Conservation (phyloP, 805 yeast species). For the Starmerella apis region DNA sequence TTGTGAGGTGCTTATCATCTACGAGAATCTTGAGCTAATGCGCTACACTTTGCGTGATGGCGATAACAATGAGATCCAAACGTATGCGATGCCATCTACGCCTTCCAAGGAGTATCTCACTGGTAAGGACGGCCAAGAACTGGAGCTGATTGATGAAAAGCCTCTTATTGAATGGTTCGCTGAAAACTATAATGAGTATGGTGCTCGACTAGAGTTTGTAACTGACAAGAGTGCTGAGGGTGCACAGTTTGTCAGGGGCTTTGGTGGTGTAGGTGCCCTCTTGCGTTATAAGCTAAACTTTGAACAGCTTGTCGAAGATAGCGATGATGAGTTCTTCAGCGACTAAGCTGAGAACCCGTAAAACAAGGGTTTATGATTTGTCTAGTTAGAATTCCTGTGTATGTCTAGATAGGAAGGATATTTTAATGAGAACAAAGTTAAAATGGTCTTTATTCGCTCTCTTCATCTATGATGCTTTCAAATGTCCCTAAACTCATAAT, state of each 20-base stretch:
- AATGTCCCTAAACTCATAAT: too few relatives aligned
- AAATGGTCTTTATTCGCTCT: too few relatives aligned
- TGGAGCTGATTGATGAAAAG: conserved; percentile 79
- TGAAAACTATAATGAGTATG: conserved; percentile 85
- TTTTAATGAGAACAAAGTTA: background rate
- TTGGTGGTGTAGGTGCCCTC: conserved; percentile 98
- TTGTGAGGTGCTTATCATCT: conserved; percentile 82
- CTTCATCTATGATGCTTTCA: too few relatives aligned
- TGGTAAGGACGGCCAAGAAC: conserved; percentile 86
- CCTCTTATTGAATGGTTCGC: conserved; percentile 95
- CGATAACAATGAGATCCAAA: conserved; percentile 67
- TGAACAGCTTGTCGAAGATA: conserved; percentile 83
- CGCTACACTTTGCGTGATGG: conserved; percentile 77
- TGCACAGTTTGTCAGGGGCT: conserved; percentile 94
- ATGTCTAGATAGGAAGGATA: background rate
- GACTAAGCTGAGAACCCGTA: conserved; percentile 26
- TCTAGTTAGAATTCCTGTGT: background rate
- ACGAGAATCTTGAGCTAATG: conserved; percentile 76
- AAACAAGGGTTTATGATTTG: background rate
- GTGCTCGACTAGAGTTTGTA: conserved; percentile 93
- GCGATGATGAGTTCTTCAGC: conserved; percentile 79
- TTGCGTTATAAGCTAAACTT: conserved; percentile 94
- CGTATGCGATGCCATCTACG: conserved; percentile 60
- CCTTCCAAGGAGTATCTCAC: conserved; percentile 64
- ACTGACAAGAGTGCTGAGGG: conserved; percentile 97